Evolutionary conservation across 768 basidiomycete genomes (phyloP), one percentile per base, ranked within the genome.

Genomic region (Leccinum disarticulatum): DNA sequence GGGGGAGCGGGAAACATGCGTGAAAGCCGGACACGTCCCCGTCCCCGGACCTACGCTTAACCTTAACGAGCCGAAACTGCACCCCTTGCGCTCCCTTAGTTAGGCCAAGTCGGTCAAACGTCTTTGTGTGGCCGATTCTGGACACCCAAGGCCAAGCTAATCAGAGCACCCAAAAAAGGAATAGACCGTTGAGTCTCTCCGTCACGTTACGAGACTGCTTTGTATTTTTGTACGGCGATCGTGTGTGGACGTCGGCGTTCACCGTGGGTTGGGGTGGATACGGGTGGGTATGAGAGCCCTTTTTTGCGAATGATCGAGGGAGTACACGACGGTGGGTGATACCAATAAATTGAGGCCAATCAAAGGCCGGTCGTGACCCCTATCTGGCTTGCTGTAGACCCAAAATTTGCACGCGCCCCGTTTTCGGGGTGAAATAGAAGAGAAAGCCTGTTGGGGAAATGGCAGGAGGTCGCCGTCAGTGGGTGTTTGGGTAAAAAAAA

Each of bases 341-440:
- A 2, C 61, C 8, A 19, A 52, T 52, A 17, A 50, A 33, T 46
- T 4, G 22, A 19, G 22, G 30, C 4, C 19, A 31, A 11, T 28
- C 33, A 46, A 36, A 36, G 30, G 13, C 41, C 14, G 14, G 30
- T 10, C 33, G 22, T 35, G 19, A 52, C 52, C 25, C 31, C 14
- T 14, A 35, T 50, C 38, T n/a, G n/a, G 46, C 41, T 53, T 59
- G 65, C 55, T 67, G 64, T 65, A 49, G n/a, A 19, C 43, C 11
- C 6, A 35, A 7, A 11, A 25, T 6, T 33, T 35, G 17, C 47
- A 46, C 43, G 43, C 43, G 19, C 43, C 43, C 57, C 46, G 46
- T 41, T 46, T 49, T 35, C 9, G 17, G 27, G 38, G 25, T 51
- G 58, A 28, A 41, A 52, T 13, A 1, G 13, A 53, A 30, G 28